A percentile compares a stretch with the other conserved stretches of the same genome.
These are phyloP conservation scores for Leccinum subtestaceum DNA, from an alignment of 768 basidiomycete genomes.

Conservation along the genomic window DNA sequence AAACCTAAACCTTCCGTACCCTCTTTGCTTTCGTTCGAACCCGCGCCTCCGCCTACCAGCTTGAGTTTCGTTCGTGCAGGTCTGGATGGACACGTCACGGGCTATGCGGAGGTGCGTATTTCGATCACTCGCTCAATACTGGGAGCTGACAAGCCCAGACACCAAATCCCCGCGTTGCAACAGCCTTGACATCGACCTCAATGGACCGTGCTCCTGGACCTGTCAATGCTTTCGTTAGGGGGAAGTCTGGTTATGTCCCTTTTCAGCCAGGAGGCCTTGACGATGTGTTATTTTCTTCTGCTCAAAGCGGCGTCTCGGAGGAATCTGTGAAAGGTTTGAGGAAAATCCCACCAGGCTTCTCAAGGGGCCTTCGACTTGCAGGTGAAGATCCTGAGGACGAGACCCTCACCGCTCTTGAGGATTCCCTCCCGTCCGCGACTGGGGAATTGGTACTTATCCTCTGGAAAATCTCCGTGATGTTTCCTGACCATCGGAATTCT, in stretches of 20 bases:
- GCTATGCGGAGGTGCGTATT: constrained; percentile 72
- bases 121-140: constrained; percentile 1
- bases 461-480: constrained; percentile 1
- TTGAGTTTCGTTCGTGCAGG: constrained; percentile 75
- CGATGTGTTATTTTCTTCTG: constrained; percentile 42
- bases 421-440: constrained; percentile 8
- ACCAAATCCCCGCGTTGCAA: constrained; percentile 51
- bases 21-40: constrained; percentile 59
- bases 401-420: constrained; percentile 34
- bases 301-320: constrained; percentile 34
- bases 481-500: constrained; percentile 26
- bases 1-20: constrained; percentile 58
- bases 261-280: constrained; percentile 95
- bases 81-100: constrained; percentile 73
- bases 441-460: constrained; percentile 16
- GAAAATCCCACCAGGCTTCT: constrained; percentile 80
- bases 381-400: constrained; percentile 53
- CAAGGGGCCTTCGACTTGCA: constrained; percentile 70
- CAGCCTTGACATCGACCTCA: constrained; percentile 82
- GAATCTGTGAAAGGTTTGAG: constrained; percentile 46
- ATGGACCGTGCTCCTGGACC: constrained; percentile 82
- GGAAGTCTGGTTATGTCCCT: constrained; percentile 90
- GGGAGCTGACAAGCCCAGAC: constrained; percentile 39
- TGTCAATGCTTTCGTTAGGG: constrained; percentile 80
- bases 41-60: constrained; percentile 72